A percentile compares a stretch with the other conserved stretches of the same genome.
Conservation (phyloP, 2,329 filamentous ascomycete species). For the Alternaria sp. region DNA sequence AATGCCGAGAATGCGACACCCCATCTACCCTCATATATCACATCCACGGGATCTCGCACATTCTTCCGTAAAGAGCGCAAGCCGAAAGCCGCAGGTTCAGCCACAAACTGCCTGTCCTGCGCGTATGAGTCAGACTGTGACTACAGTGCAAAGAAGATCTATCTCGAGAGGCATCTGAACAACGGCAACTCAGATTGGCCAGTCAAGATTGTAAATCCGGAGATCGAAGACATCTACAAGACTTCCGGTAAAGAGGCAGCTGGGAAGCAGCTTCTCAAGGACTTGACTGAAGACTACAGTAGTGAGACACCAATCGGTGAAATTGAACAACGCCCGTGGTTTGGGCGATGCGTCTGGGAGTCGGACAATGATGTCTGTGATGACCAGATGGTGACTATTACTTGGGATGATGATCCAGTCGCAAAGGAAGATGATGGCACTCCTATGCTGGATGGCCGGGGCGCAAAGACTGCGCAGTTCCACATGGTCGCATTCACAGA, state of each 20-base stretch:
- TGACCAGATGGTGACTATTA: conserved; percentile 86
- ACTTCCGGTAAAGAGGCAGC: conserved; percentile 57
- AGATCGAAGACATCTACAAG: conserved; percentile 78
- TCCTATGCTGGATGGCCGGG: conserved; percentile 49
- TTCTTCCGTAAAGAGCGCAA: conserved; percentile 80
- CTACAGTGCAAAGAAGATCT: conserved; percentile 85
- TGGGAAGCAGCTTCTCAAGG: conserved; percentile 56
- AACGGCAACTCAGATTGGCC: conserved; percentile 79
- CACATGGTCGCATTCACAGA: conserved; percentile 95
- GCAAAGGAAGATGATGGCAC: conserved; percentile 18
- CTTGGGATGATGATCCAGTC: conserved; percentile 76
- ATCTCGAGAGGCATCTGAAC: conserved; percentile 71
- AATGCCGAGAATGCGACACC: conserved; percentile 53
- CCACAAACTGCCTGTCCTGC: conserved; percentile 89
- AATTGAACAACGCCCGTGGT: conserved; percentile 69
- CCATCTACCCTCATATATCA: conserved; percentile 78
- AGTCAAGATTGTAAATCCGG: conserved; percentile 84
- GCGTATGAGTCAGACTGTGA: conserved; percentile 76
- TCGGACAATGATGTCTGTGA: conserved; percentile 92
- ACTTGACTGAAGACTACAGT: conserved; percentile 62
- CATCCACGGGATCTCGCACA: conserved; percentile 76
- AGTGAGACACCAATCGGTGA: conserved; percentile 59
- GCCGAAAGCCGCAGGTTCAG: conserved; percentile 72
- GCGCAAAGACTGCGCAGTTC: conserved; percentile 84
- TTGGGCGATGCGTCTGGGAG: conserved; percentile 94